phyloP scores from a whole-genome alignment of 495 filamentous ascomycete genomes.

The Pyrenula aspistea region DNA sequence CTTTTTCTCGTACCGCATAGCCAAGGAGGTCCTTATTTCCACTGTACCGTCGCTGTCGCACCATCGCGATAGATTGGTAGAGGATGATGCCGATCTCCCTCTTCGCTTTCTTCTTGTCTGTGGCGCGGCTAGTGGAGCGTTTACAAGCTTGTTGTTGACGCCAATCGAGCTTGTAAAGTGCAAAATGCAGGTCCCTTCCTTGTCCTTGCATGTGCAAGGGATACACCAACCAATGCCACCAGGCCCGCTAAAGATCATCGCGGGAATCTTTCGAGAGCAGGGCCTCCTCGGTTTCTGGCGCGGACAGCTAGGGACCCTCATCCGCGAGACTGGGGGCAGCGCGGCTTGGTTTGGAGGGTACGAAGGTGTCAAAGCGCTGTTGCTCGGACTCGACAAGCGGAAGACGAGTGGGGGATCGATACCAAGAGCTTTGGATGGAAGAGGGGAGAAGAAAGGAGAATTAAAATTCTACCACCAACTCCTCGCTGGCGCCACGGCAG shows the following conservation, averaged over 20 bases:
- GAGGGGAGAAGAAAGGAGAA: constrained; percentile 13
- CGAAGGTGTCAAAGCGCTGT: constrained; percentile 62
- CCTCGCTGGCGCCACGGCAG: constrained; percentile 77
- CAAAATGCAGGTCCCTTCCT: constrained; percentile 77
- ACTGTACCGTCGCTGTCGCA: constrained; percentile 25
- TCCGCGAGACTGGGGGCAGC: constrained; percentile 85
- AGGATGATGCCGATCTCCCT: constrained; percentile 35
- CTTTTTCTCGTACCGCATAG: constrained; percentile 75
- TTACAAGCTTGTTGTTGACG: constrained; percentile 82
- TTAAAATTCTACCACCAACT: constrained; percentile 61
- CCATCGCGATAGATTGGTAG: neutral
- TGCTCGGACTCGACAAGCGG: constrained; percentile 33
- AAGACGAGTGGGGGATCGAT: constrained; percentile 1
- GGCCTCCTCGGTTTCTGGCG: constrained; percentile 86
- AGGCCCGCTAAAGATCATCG: constrained; percentile 51
- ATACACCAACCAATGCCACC: constrained; percentile 9
- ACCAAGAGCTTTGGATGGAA: constrained; percentile 3
- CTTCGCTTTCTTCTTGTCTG: constrained; percentile 61
- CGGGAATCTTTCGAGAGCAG: constrained; percentile 64
- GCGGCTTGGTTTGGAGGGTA: constrained; percentile 94
- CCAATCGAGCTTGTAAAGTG: constrained; percentile 98
- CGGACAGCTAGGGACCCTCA: constrained; percentile 84
- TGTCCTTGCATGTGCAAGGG: constrained; percentile 6
- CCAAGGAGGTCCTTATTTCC: constrained; percentile 54
- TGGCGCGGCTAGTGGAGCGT: constrained; percentile 76